phyloP scores from a whole-genome alignment of 2,329 filamentous ascomycete genomes.

The Cytospora mali region DNA sequence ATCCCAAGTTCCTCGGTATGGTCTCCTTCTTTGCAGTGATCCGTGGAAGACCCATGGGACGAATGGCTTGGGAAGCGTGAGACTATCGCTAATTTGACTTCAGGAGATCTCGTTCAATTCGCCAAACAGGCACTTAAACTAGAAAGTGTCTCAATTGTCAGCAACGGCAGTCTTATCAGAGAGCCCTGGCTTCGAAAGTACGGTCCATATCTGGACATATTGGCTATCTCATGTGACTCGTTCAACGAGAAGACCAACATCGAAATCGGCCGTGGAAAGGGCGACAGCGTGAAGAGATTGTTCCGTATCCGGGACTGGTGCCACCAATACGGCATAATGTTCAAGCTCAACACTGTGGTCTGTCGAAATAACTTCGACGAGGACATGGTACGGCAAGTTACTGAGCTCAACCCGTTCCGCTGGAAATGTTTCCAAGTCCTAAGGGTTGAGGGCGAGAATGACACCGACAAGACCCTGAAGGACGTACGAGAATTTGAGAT shows the following conservation, averaged over 20 bases:
- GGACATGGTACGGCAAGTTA: conserved; percentile 48
- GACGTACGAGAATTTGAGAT: conserved; percentile 49
- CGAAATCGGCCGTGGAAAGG: conserved; percentile 53
- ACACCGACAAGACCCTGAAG: conserved; percentile 42
- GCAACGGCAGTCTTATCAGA: conserved; percentile 53
- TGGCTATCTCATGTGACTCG: conserved; percentile 59
- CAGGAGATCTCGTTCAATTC: conserved; percentile 44
- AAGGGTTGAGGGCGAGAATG: conserved; percentile 56
- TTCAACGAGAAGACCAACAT: conserved; percentile 54
- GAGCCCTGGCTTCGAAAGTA: conserved; percentile 46
- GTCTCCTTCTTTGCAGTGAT: not conserved
- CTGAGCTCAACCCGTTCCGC: conserved; percentile 48
- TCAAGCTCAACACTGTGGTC: conserved; percentile 62
- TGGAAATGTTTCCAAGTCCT: conserved; percentile 61
- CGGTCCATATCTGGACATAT: conserved; percentile 51
- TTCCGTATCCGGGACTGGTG: conserved; percentile 50
- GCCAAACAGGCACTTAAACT: conserved; percentile 52
- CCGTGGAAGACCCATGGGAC: too few relatives aligned
- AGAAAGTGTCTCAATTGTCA: conserved; percentile 56
- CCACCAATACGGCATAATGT: conserved; percentile 49
- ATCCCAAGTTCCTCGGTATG: conserved; percentile 38
- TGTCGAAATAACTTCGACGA: conserved; percentile 52
- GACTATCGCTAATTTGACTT: not conserved
- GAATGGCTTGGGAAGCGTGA: not conserved
- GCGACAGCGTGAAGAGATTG: conserved; percentile 49